phyloP scores from a whole-genome alignment of 2,329 filamentous ascomycete genomes.

The Lasiodiplodia citricola region DNA sequence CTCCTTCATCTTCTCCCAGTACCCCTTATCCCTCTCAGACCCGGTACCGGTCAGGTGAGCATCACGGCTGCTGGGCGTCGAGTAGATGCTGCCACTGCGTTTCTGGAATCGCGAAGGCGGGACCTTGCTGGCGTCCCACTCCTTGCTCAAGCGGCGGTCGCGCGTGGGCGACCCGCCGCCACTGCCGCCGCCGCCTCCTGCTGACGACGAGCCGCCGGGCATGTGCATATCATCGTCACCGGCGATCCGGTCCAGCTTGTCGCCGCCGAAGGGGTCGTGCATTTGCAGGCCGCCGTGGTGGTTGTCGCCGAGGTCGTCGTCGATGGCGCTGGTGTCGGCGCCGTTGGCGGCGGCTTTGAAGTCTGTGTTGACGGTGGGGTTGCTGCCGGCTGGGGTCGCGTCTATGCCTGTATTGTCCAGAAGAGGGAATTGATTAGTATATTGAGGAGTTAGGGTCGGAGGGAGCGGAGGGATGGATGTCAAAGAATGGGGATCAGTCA shows the following conservation, averaged over 20 bases:
- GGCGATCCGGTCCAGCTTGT: constrained; percentile 34
- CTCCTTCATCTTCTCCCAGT: constrained; percentile 60
- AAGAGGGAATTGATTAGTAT: neutral
- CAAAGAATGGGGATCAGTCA: neutral
- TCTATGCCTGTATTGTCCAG: constrained; percentile 29
- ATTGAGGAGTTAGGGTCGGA: neutral
- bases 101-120: constrained; percentile 72
- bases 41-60: constrained; percentile 62
- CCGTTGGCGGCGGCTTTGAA: neutral
- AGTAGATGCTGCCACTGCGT: constrained; percentile 71
- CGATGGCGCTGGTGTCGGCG: constrained; percentile 2
- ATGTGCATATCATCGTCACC: constrained; percentile 34
- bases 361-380: constrained; percentile 27
- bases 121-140: constrained; percentile 67
- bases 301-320: constrained; percentile 32
- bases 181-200: neutral
- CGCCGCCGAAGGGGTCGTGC: constrained; percentile 34
- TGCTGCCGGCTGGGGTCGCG: constrained; percentile 29
- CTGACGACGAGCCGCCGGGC: neutral
- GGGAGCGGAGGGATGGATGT: neutral
- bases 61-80: constrained; percentile 68
- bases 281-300: constrained; percentile 24
- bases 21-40: constrained; percentile 56
- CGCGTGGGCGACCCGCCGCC: constrained; percentile 17
- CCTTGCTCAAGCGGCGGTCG: constrained; percentile 48